These are phyloP conservation scores for Gastrodia elata DNA, from an alignment of 106 monocot genomes.

Conservation along the genomic window DNA sequence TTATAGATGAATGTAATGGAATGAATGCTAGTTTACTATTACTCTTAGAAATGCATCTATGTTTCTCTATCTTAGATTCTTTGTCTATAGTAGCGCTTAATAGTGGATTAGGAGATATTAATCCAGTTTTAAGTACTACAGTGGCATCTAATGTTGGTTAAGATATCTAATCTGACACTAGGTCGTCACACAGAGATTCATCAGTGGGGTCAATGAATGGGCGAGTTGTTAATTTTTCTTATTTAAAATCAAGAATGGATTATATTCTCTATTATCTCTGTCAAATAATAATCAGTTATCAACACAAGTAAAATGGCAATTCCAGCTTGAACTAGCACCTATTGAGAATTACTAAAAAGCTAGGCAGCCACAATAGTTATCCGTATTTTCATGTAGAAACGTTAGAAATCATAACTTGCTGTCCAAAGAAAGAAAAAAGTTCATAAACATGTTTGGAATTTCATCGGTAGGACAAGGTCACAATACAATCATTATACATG, in stretches of 20 bases:
- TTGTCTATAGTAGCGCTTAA: too few species aligned
- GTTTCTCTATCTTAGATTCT: too few species aligned
- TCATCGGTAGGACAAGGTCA: not conserved
- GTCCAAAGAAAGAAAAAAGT: not conserved
- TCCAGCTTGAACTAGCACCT: not conserved
- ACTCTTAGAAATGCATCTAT: too few species aligned
- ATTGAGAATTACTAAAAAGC: not conserved
- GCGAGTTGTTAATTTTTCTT: not conserved
- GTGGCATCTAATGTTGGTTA: too few species aligned
- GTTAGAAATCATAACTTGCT: not conserved
- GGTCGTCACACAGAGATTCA: not conserved
- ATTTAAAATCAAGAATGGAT: not conserved
- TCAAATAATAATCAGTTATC: not conserved
- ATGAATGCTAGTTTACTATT: too few species aligned
- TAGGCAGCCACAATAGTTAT: not conserved
- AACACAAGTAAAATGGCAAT: not conserved
- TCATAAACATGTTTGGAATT: not conserved
- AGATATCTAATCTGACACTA: too few species aligned
- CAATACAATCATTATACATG: not conserved
- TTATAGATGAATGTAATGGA: too few species aligned
- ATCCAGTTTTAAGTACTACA: too few species aligned
- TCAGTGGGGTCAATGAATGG: not conserved
- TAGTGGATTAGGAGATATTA: too few species aligned
- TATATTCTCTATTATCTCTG: not conserved
- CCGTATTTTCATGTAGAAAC: not conserved